These are phyloP conservation scores for Pseudognaphalium luteoalbum DNA, from an alignment of 129 eudicot species.

Conservation along the genomic window DNA sequence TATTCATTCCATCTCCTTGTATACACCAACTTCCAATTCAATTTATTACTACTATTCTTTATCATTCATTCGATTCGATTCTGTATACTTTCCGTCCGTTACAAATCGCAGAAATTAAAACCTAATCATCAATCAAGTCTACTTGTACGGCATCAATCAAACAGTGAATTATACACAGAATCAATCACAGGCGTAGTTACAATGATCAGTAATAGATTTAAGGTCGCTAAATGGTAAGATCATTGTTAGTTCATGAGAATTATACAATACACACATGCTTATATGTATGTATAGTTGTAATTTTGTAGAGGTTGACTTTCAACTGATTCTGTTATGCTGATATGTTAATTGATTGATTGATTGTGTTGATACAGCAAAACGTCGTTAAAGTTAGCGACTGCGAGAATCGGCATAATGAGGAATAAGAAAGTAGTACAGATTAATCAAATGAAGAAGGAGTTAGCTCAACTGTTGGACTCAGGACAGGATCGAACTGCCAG, in stretches of 20 bases:
- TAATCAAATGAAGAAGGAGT: slow-evolving; percentile 69
- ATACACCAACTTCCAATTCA: slow-evolving; percentile 14
- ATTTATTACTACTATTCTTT: slow-evolving; percentile 1
- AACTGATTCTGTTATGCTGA: background rate
- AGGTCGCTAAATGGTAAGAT: slow-evolving; percentile 36
- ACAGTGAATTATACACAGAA: slow-evolving; percentile 9
- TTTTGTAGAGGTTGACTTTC: slow-evolving; percentile 29
- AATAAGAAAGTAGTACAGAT: slow-evolving; percentile 74
- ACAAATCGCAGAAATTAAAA: background rate
- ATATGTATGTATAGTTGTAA: background rate
- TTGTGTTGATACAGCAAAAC: slow-evolving; percentile 65
- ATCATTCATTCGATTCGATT: slow-evolving; percentile 7
- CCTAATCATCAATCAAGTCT: background rate
- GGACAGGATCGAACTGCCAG: slow-evolving; percentile 83
- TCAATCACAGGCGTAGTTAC: background rate
- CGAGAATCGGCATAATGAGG: slow-evolving; percentile 74
- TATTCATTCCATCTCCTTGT: background rate
- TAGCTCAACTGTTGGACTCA: slow-evolving; percentile 76
- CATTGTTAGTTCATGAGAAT: background rate
- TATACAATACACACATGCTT: background rate
- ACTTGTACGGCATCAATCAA: slow-evolving; percentile 11
- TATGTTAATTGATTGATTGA: slow-evolving; percentile 11
- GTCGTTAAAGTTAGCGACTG: slow-evolving; percentile 69
- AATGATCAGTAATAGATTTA: slow-evolving; percentile 37
- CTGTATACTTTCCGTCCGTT: background rate